Evolutionary conservation across 352 stramenopile genomes (phyloP), one percentile per base, ranked within the genome.

Genomic region (Thalassiosira mediterranea): DNA sequence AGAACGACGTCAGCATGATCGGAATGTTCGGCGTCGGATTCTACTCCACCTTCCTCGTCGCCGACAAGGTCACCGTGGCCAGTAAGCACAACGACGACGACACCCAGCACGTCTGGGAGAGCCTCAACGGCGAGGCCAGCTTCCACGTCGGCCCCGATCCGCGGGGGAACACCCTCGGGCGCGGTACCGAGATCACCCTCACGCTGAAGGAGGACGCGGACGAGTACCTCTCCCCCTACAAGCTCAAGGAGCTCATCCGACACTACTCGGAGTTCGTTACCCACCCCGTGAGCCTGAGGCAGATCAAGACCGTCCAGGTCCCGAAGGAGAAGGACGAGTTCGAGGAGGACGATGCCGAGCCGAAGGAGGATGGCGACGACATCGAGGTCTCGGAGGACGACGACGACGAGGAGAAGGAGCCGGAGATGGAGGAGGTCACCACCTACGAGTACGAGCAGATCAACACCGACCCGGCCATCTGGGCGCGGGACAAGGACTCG

Each of bases 241-340:
- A 96, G 72, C 91, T 99, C 53, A 96, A 98, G 81, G 78, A 88
- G 11, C 88, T 99, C 21, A 95, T 99, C 37, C 89, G 95, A 49
- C 95, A 97, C 77, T 99, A 99, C 90, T 98, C 95, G 23, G 97
- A 99, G 90, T 99, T 99, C 89, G 98, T 99, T 67, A 98, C 91
- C 28, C 99, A 99, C 88, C 97, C 97, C 1, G 99, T 99, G 79
- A 98, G 97, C 79, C 83, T 99, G n/a, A 92, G 97, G 74, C 91
- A 96, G 72, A 97, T 90, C 46, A 94, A 91, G 60, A 98, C 91
- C 13, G 94, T 95, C 53, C 94, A 98, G 62, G 95, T 98, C 11
- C 80, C 90, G 31, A 83, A 90, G 17, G 90, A 94, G 23, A 86
- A 90, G 17, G 84, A 94, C 57, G 93, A 96, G 59, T 83, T 86